Percentiles rank a stretch among this genome's conserved stretches.
phyloP scores from a whole-genome alignment of 2,329 filamentous ascomycete species.

The Ophiostoma perfectum region DNA sequence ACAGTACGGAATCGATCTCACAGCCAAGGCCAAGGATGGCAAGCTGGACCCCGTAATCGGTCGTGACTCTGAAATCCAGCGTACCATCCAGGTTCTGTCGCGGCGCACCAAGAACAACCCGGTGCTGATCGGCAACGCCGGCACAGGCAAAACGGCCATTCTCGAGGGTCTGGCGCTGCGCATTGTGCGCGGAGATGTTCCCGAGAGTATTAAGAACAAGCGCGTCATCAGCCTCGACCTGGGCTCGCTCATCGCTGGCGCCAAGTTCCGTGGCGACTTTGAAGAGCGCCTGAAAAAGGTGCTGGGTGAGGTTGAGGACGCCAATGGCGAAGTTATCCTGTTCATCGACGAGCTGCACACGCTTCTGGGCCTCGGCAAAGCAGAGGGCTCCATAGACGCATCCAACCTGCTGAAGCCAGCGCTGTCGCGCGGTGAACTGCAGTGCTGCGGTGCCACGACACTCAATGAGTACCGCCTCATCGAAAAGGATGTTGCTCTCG shows the following conservation, averaged over 20 bases:
- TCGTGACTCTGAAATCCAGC: slow-evolving; percentile 81
- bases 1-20: slow-evolving; percentile 86
- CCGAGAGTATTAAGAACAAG: slow-evolving; percentile 94
- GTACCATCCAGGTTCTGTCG: slow-evolving; percentile 90
- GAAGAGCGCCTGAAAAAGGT: slow-evolving; percentile 91
- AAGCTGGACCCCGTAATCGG: slow-evolving; percentile 96
- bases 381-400: slow-evolving; percentile 93
- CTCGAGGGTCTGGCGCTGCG: slow-evolving; percentile 83
- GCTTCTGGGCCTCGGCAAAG: slow-evolving; percentile 84
- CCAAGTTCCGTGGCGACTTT: slow-evolving; percentile 93
- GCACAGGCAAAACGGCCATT: slow-evolving; percentile 91
- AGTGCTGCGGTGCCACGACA: slow-evolving; percentile 93
- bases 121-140: slow-evolving; percentile 84
- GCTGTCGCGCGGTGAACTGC: slow-evolving; percentile 83
- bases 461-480: slow-evolving; percentile 87
- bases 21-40: slow-evolving; percentile 74
- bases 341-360: slow-evolving; percentile 96
- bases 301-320: slow-evolving; percentile 82
- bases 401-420: slow-evolving; percentile 93
- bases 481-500: slow-evolving; percentile 91
- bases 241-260: slow-evolving; percentile 87
- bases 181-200: slow-evolving; percentile 87
- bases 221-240: slow-evolving; percentile 81
- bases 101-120: slow-evolving; percentile 94
- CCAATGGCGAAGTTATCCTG: slow-evolving; percentile 82